These are phyloP conservation scores for Saturnispora bothae DNA, from an alignment of 805 yeast genomes.

Conservation along the genomic window DNA sequence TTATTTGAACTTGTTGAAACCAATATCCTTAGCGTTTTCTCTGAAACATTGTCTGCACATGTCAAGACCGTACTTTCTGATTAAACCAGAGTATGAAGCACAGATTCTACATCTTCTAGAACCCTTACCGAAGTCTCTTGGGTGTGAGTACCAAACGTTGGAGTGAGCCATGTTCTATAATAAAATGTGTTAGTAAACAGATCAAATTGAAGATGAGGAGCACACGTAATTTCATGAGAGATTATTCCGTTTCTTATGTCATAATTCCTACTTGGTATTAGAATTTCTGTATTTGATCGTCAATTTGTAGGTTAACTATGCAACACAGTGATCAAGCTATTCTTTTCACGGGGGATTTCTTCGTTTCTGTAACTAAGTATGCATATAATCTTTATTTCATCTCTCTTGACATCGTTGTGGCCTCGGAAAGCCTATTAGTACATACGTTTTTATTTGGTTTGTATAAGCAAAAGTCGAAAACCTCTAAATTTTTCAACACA, in stretches of 20 bases:
- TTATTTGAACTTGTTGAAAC: slow-evolving; percentile 98
- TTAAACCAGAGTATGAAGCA: slow-evolving; percentile 96
- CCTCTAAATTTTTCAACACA: slow-evolving; percentile 3
- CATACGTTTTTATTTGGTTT: slow-evolving; percentile 9
- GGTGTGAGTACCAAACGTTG: slow-evolving; percentile 99
- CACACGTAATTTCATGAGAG: too few relatives aligned
- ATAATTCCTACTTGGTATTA: too few relatives aligned
- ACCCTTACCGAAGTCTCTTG: slow-evolving; percentile 99
- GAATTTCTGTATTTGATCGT: too few relatives aligned
- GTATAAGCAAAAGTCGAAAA: background rate
- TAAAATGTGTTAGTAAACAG: slow-evolving; percentile 15
- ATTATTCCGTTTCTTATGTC: too few relatives aligned
- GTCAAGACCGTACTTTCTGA: slow-evolving; percentile 99
- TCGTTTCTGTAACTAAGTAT: too few relatives aligned
- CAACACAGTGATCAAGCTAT: too few relatives aligned
- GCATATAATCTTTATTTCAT: too few relatives aligned
- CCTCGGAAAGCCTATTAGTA: too few relatives aligned
- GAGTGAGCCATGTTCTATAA: slow-evolving; percentile 93
- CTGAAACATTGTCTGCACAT: slow-evolving; percentile 99
- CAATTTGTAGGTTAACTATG: too few relatives aligned
- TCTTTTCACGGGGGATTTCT: too few relatives aligned
- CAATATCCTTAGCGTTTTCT: slow-evolving; percentile 98
- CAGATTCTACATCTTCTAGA: slow-evolving; percentile 99
- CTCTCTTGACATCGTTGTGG: too few relatives aligned
- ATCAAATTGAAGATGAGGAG: too few relatives aligned